A percentile compares a stretch with the other conserved stretches of the same genome.
These are phyloP conservation scores for Garcia nutans DNA, from an alignment of 345 rosid genomes.

Conservation along the genomic window DNA sequence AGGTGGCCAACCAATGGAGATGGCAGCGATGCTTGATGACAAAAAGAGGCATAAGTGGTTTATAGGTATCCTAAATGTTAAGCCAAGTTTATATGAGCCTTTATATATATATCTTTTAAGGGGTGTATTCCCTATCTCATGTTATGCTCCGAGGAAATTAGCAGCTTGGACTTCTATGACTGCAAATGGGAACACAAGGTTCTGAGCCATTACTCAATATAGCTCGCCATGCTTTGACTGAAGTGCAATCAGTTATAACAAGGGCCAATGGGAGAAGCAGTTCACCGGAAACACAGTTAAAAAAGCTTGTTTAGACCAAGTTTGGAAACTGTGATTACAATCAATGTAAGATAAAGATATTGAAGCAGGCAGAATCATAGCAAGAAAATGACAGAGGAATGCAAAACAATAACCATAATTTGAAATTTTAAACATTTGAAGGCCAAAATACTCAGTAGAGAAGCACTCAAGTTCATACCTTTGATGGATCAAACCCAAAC, in stretches of 20 bases:
- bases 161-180: neutral
- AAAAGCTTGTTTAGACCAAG: neutral
- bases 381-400: neutral
- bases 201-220: neutral
- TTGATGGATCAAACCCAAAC: conserved; percentile 84
- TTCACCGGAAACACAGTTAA: neutral
- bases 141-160: too few species aligned
- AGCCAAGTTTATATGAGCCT: too few species aligned
- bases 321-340: neutral
- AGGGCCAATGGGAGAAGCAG: too few species aligned
- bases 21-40: neutral
- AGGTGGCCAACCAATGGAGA: neutral
- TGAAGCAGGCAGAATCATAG: neutral
- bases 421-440: neutral
- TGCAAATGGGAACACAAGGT: neutral
- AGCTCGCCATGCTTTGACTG: neutral
- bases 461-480: conserved; percentile 44
- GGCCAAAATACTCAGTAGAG: conserved; percentile 11
- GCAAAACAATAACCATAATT: neutral
- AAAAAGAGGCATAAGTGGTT: too few species aligned
- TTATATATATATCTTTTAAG: too few species aligned
- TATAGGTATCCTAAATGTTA: too few species aligned
- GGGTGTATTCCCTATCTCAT: too few species aligned
- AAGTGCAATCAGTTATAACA: neutral
- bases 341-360: neutral